Conservation (phyloP, 2,329 filamentous ascomycete species). For the Orbilia quercus region DNA sequence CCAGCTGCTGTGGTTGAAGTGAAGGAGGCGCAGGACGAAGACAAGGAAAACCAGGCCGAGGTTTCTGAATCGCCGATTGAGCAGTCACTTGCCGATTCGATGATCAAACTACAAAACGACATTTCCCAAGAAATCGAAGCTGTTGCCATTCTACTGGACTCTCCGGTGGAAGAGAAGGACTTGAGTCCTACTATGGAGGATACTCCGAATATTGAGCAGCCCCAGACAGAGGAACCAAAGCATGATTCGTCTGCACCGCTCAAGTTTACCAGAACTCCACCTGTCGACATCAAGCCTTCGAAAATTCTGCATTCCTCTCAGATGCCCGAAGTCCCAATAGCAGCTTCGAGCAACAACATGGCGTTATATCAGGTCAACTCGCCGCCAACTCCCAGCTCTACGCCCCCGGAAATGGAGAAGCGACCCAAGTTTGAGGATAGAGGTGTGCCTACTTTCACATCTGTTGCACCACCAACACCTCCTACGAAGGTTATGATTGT, state of each 20-base stretch:
- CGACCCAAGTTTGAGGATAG: conserved; percentile 49
- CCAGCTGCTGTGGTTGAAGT: conserved; percentile 9
- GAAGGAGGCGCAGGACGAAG: conserved; percentile 12
- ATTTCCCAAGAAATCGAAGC: conserved; percentile 52
- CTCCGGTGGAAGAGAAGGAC: conserved; percentile 35
- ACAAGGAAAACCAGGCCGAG: conserved; percentile 35
- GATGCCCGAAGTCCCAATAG: conserved; percentile 28
- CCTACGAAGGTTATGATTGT: conserved; percentile 52
- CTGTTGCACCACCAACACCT: conserved; percentile 49
- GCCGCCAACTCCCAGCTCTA: conserved; percentile 46
- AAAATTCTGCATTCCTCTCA: conserved; percentile 44
- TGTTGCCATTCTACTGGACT: conserved; percentile 48
- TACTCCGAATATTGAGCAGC: conserved; percentile 11
- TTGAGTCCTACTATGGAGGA: conserved; percentile 8
- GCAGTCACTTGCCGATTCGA: conserved; percentile 39
- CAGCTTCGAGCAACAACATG: conserved; percentile 44
- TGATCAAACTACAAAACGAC: conserved; percentile 46
- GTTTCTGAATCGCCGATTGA: conserved; percentile 21
- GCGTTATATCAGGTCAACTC: conserved; percentile 50
- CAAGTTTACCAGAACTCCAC: conserved; percentile 42
- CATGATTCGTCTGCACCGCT: conserved; percentile 46
- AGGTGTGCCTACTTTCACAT: conserved; percentile 45
- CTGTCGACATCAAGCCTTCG: conserved; percentile 47
- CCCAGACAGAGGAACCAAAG: conserved; percentile 18
- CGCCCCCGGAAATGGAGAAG: conserved; percentile 48